Percentiles rank a stretch among this genome's conserved stretches.
These are phyloP conservation scores for Apiospora malaysiana DNA, from an alignment of 2,329 filamentous ascomycete genomes.

Conservation along the genomic window DNA sequence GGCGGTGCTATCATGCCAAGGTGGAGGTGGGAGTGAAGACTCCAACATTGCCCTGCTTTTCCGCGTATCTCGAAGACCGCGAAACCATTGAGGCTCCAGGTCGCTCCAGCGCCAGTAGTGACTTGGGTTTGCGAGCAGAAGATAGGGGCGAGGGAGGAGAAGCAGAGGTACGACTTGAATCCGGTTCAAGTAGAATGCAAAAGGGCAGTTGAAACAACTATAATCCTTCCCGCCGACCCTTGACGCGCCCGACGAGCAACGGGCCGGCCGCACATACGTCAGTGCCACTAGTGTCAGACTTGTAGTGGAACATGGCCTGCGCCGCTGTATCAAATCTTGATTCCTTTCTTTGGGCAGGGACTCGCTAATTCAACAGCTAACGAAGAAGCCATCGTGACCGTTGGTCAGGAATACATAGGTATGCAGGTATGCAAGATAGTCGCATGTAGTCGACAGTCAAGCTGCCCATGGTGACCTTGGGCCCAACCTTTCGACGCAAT, in stretches of 20 bases:
- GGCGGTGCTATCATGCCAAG: conserved; percentile 3
- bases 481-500: background rate
- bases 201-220: background rate
- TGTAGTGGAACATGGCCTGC: conserved; percentile 6
- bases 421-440: background rate
- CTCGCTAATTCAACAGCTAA: background rate
- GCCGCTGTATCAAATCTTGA: conserved; percentile 6
- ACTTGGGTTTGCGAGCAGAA: background rate
- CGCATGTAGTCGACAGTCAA: background rate
- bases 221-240: background rate
- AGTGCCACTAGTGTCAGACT: conserved; percentile 14
- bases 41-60: conserved; percentile 16
- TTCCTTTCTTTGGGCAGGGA: background rate
- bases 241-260: conserved; percentile 2
- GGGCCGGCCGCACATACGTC: conserved; percentile 14
- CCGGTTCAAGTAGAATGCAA: background rate
- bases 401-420: background rate
- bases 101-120: conserved; percentile 4
- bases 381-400: background rate
- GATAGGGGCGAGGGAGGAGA: background rate
- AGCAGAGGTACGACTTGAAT: background rate
- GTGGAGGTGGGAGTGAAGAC: conserved; percentile 10
- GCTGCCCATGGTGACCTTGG: background rate
- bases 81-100: conserved; percentile 12
- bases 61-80: conserved; percentile 7